Conservation (phyloP, 2,329 filamentous ascomycete species). For the Paecilomyces fulvus region DNA sequence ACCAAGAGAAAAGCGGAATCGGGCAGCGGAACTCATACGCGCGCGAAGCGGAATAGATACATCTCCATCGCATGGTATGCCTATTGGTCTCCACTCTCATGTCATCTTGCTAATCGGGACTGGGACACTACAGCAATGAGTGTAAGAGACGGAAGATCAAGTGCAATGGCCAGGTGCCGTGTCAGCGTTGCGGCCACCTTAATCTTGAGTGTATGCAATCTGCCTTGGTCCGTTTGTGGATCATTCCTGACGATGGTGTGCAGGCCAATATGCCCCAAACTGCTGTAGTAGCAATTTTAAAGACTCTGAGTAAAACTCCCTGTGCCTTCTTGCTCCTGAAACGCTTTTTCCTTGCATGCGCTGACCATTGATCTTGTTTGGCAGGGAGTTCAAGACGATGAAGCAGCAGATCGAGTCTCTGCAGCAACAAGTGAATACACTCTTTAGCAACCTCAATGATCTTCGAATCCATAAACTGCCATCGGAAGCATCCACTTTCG, state of each 20-base stretch:
- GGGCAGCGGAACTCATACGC: conserved; percentile 40
- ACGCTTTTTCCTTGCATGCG: neutral
- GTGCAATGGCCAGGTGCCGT: conserved; percentile 58
- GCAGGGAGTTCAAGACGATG: conserved; percentile 72
- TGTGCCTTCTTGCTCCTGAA: neutral
- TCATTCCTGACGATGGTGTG: neutral
- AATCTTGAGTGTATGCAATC: conserved; percentile 45
- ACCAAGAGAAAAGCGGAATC: conserved; percentile 37
- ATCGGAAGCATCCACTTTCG: conserved; percentile 26
- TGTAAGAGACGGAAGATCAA: conserved; percentile 61
- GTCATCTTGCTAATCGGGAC: neutral
- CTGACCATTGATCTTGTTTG: neutral
- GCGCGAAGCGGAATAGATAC: conserved; percentile 58
- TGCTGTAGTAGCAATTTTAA: conserved; percentile 72
- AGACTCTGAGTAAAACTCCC: conserved; percentile 59
- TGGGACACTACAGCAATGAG: conserved; percentile 43
- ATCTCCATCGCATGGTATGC: conserved; percentile 58
- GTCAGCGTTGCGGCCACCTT: conserved; percentile 57
- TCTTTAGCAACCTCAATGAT: conserved; percentile 63
- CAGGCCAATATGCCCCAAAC: conserved; percentile 55
- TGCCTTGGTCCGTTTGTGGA: neutral
- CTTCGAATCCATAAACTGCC: conserved; percentile 46
- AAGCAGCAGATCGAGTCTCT: conserved; percentile 62
- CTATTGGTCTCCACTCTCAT: neutral
- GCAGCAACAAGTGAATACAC: conserved; percentile 73